These are phyloP conservation scores for Ascochyta rabiei DNA, from an alignment of 2,329 filamentous ascomycete genomes.

Conservation along the genomic window DNA sequence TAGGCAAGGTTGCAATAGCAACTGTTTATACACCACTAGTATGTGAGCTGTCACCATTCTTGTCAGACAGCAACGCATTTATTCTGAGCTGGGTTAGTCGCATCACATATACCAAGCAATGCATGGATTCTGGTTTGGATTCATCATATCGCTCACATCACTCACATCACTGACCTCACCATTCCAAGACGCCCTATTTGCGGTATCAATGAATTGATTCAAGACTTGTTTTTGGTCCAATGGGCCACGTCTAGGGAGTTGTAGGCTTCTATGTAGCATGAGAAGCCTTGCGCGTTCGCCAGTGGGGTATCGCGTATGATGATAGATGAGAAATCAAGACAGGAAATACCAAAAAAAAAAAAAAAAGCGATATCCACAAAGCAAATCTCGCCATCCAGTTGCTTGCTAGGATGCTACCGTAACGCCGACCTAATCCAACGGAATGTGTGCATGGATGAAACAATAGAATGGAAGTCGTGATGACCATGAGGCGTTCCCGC, in stretches of 20 bases:
- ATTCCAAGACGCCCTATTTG: background rate
- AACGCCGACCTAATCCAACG: slow-evolving; percentile 7
- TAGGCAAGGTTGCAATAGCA: too few species aligned
- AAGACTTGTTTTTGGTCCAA: slow-evolving; percentile 40
- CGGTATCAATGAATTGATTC: slow-evolving; percentile 5
- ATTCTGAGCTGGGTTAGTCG: too few species aligned
- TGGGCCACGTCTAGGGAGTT: slow-evolving; percentile 35
- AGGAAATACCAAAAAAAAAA: background rate
- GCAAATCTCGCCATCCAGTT: slow-evolving; percentile 2
- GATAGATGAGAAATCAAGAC: background rate
- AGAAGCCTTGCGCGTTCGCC: slow-evolving; percentile 44
- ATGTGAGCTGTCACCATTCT: too few species aligned
- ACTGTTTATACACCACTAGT: too few species aligned
- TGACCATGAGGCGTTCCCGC: background rate
- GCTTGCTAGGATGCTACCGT: slow-evolving; percentile 6
- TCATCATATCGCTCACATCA: too few species aligned
- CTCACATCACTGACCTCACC: too few species aligned
- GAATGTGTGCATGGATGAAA: background rate
- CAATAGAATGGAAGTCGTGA: background rate
- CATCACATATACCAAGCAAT: too few species aligned
- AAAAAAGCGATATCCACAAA: background rate
- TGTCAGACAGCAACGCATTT: too few species aligned
- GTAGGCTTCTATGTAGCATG: slow-evolving; percentile 36
- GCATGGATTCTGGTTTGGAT: too few species aligned
- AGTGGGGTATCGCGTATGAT: slow-evolving; percentile 40